Base-by-base conservation (phyloP, 352 stramenopile species). In the Plasmopara viticola region DNA sequence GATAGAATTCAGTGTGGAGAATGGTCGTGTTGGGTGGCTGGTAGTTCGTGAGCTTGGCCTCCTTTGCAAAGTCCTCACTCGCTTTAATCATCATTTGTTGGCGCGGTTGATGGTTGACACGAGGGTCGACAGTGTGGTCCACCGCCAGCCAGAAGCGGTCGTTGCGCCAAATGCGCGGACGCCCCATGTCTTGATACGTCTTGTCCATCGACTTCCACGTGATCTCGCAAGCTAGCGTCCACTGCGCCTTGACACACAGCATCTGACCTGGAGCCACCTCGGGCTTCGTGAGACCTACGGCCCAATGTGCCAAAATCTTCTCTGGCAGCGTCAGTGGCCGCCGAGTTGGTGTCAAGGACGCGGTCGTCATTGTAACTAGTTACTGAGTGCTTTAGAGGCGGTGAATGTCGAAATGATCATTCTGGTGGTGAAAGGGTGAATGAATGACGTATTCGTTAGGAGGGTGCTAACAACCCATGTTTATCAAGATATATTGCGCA, bases 141-240 rank as follows among this genome's bases (percentile, higher is more conserved):
- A 93, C 73, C 1, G 82, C 82, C 35, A 93, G 72, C 82, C 82
- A 93, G 72, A 93, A 93, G 58, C 82, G 82, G 59, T 93, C 82
- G 52, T 87, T 87, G 52, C 81, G 81, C 77, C 78, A 88, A 43
- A 92, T 90, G 56, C 78, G 77, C 45, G 82, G 82, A 13, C 82
- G 79, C 12, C 80, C 82, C 78, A 93, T 93, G 58, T 87, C 78
- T 62, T 86, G 78, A 61, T 90, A 89, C 51, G 80, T 90, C 60
- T 92, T 92, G 78, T 92, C 81, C 81, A 92, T 92, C 14, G 78
- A 89, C 65, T 92, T 92, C 81, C 81, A 92, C 55, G 81, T 92
- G 71, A 92, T 88, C 64, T 92, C 81, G 56, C 81, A 89, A 13
- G 81, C 81, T 18, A 92, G 66, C 51, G 81, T 90, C 81, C 81